A percentile compares a stretch with the other conserved stretches of the same genome.
Conservation (phyloP, 495 filamentous ascomycete species). For the Collariella sp. region DNA sequence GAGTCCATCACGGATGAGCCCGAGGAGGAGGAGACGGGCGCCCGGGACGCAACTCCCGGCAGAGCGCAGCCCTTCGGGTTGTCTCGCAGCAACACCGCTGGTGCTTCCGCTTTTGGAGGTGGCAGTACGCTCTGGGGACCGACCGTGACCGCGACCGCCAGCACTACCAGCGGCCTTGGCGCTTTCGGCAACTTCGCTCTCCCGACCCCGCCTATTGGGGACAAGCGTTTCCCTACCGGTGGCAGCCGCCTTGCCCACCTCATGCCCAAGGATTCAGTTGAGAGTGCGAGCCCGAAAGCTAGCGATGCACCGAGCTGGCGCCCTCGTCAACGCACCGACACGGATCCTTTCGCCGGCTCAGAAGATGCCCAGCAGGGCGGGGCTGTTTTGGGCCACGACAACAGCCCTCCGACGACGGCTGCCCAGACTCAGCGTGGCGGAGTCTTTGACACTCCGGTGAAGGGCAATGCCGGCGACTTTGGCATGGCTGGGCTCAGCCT, state of each 20-base stretch:
- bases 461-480: constrained; percentile 54
- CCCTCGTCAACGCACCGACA: constrained; percentile 58
- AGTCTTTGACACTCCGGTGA: constrained; percentile 48
- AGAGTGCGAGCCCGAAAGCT: constrained; percentile 45
- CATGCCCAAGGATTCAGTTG: constrained; percentile 66
- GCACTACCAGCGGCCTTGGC: constrained; percentile 58
- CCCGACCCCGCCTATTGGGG: constrained; percentile 44
- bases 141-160: constrained; percentile 38
- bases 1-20: constrained; percentile 43
- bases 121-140: constrained; percentile 61
- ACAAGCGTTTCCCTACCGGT: constrained; percentile 67
- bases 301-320: constrained; percentile 37
- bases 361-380: constrained; percentile 60
- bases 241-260: constrained; percentile 80
- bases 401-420: constrained; percentile 46
- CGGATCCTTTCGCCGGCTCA: constrained; percentile 71
- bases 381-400: constrained; percentile 70
- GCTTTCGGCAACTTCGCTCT: constrained; percentile 82
- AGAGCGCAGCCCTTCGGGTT: constrained; percentile 50
- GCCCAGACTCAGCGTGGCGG: constrained; percentile 32
- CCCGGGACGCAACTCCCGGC: constrained; percentile 15
- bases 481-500: constrained; percentile 73
- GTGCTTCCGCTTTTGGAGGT: constrained; percentile 33
- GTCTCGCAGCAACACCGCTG: constrained; percentile 59
- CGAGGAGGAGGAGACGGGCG: constrained; percentile 29